Evolutionary conservation across 2,329 filamentous ascomycete genomes (phyloP), one percentile per base, ranked within the genome.

Genomic region (Fusarium odoratissimum): DNA sequence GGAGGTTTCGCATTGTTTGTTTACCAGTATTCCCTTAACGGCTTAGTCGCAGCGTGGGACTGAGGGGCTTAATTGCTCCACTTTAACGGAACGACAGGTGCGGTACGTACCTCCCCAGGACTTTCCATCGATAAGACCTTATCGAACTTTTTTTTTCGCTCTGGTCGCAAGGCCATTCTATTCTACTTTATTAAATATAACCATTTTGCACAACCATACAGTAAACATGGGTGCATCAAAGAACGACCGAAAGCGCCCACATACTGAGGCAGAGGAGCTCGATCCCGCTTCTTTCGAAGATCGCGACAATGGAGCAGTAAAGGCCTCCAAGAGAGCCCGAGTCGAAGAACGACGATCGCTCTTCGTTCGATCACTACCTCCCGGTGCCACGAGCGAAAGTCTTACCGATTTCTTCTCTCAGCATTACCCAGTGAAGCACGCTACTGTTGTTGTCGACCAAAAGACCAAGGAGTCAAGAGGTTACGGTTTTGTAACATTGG

Each of bases 401-500:
- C 87, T 99, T 71, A 93, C 95, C 66, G 91, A 94, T 66, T 92
- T 95, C 82, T 99, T 99, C 84, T 98, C 96, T 11, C 91, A 98
- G 81, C 93, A 95, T 67, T 98, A 94, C 78, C 95, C 97, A 12
- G 90, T 99, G 80, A 98, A 98, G 83, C 95, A 98, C 82, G 95
- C 96, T 58, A 93, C 93, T n/a, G 95, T 97, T 8, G 95, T 99
- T 42, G 84, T 92, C 63, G 95, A 99, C 80, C 91, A 93, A 21
- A 87, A 91, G 73, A 97, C 95, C 4, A 97, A 97, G 79, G 86
- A 91, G 75, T 98, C 94, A 19, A 92, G 94, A 79, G 95, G 96
- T 23, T 99, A 95, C 82, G 96, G 96, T 59, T 99, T 99, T 82
- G 95, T 99, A 64, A 98, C 96, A 5, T 96, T 99, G 78, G 94